A percentile compares a stretch with the other conserved stretches of the same genome.
phyloP scores from a whole-genome alignment of 176 grass and related monocot species.

The Phoenix dactylifera region DNA sequence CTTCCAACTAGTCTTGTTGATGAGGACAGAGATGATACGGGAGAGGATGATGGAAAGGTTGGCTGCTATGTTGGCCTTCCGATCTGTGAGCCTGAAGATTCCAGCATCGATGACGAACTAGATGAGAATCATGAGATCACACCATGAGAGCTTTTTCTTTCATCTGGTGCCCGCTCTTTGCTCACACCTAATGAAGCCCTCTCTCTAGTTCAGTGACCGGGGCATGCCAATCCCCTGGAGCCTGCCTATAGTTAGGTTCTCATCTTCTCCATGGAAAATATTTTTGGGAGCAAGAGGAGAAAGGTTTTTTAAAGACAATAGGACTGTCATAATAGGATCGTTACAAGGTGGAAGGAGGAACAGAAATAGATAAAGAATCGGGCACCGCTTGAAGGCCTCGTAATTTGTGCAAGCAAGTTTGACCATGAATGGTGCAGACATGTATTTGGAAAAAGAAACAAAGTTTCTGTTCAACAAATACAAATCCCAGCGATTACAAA shows the following conservation, averaged over 20 bases:
- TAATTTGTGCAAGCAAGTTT: too few relatives aligned
- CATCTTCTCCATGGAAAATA: background rate
- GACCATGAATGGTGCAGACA: too few relatives aligned
- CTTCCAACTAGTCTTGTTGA: too few relatives aligned
- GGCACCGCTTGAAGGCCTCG: too few relatives aligned
- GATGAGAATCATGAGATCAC: slow-evolving; percentile 55
- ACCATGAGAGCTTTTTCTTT: slow-evolving; percentile 50
- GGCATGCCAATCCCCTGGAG: slow-evolving; percentile 39
- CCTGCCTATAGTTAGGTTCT: slow-evolving; percentile 21
- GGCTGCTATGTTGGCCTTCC: slow-evolving; percentile 37
- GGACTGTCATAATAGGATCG: too few relatives aligned
- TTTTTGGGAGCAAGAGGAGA: too few relatives aligned
- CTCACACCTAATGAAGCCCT: slow-evolving; percentile 49
- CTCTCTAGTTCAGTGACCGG: slow-evolving; percentile 35
- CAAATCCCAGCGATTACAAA: too few relatives aligned
- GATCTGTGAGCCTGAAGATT: slow-evolving; percentile 57
- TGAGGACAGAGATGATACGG: slow-evolving; percentile 40
- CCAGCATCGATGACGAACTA: slow-evolving; percentile 77
- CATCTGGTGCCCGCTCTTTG: slow-evolving; percentile 48
- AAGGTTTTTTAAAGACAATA: too few relatives aligned
- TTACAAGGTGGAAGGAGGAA: too few relatives aligned
- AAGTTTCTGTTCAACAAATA: too few relatives aligned
- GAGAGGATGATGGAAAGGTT: slow-evolving; percentile 67
- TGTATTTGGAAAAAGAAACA: too few relatives aligned
- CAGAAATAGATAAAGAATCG: too few relatives aligned